Base-by-base conservation (phyloP, 2,329 filamentous ascomycete genomes). In the Pseudogymnoascus sp. region DNA sequence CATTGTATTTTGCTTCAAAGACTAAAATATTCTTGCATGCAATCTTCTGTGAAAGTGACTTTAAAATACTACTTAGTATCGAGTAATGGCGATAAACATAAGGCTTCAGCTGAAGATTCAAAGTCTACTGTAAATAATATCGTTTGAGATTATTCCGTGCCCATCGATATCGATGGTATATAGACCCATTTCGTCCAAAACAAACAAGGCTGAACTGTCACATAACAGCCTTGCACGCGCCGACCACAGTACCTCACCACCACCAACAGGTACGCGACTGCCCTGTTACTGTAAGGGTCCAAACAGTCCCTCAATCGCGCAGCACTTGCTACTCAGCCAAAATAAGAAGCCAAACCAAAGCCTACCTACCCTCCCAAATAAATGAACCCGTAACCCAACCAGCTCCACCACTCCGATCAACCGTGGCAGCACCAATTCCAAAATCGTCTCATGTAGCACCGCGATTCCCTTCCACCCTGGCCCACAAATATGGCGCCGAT, bases 401-500 rank as follows among this genome's bases (percentile, higher is more conserved):
- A 27, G 9, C 8, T 33, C 48, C 48, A 55, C 48, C 21, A 17
- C 29, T 15, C n/a, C 48, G 48, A 21, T 33, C 48, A 55, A 55
- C 21, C 48, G 29, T 55, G 29, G 29, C 15, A 21, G 29, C 15
- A 21, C 21, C 21, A 21, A 21, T 13, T 29, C 7, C 27, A n/a
- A 55, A 13, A 7, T 1, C 48, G 5, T 21, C 29, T 51, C 29
- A 55, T 55, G 48, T 55, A 55, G 48, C 48, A 51, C 48, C 21
- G 21, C 21, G 21, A 15, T 55, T 33, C 27, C 21, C 2, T 51
- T 4, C 29, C 48, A 55, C 29, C 48, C 48, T 33, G 48, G 48
- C 48, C 48, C 48, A 55, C 48, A 55, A 55, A 55, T 55, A 55
- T 55, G 48, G 48, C 48, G 48, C 48, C 29, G 48, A 55, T 55